Percentiles rank a stretch among this genome's conserved stretches.
Evolutionary conservation across 73 alveolate species (phyloP).

Genomic region (Symbiodinium pilosum): DNA sequence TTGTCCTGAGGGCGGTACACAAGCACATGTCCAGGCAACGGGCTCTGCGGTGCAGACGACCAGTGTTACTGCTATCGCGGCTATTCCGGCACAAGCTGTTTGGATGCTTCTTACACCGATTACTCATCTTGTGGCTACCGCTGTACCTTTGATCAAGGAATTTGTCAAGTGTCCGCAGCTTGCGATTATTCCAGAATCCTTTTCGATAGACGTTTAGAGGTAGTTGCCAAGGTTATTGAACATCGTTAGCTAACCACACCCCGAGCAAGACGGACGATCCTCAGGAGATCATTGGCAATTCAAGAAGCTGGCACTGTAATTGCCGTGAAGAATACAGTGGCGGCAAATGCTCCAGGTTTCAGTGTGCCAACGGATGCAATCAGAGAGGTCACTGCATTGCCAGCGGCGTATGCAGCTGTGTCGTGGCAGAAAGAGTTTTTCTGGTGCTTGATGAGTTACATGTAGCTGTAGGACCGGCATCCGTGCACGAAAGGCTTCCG

Average conservation of each 20-base stretch:
- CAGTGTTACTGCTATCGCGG: constrained; percentile 82
- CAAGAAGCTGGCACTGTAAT: constrained; percentile 76
- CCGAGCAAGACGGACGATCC: neutral
- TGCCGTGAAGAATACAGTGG: constrained; percentile 85
- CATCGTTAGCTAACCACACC: no score
- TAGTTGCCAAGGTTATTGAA: no score
- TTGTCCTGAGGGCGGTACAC: no score
- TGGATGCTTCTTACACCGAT: constrained; percentile 73
- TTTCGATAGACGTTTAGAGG: no score
- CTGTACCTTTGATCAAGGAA: constrained; percentile 81
- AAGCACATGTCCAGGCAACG: constrained; percentile 33
- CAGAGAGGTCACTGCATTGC: constrained; percentile 92
- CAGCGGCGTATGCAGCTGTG: constrained; percentile 76
- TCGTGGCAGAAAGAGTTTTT: neutral
- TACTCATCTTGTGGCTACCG: constrained; percentile 84
- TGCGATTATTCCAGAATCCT: no score
- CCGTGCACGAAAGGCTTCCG: constrained; percentile 50
- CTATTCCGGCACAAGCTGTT: constrained; percentile 56
- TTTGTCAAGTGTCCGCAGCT: constrained; percentile 49
- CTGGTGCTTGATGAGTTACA: neutral
- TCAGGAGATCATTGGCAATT: constrained; percentile 55
- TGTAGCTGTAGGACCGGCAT: neutral
- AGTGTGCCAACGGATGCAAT: constrained; percentile 85
- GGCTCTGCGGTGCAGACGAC: constrained; percentile 65
- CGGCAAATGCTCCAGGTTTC: constrained; percentile 59